Base-by-base conservation (phyloP, 1,284 basidiomycete species). In the Gymnopus androsaceus region DNA sequence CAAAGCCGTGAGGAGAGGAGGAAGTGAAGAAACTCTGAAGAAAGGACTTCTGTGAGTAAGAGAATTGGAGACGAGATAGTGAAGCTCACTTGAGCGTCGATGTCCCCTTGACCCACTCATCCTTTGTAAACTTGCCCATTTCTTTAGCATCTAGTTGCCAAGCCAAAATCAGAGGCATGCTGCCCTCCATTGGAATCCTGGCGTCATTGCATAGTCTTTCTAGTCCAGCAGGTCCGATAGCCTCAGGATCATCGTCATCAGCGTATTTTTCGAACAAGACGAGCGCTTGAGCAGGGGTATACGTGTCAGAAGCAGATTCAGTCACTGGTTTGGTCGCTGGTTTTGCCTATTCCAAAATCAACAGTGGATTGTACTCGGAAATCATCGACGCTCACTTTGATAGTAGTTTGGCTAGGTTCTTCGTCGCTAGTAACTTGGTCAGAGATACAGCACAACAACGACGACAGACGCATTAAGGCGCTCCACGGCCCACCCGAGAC, bases 91-190 rank as follows among this genome's bases (percentile, higher is more conserved):
- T 80, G 30, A 90, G 68, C 41, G 71, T 71, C 11, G 72, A 71
- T 36, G 79, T 82, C n/a, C 81, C 83, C 56, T 74, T 75, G n/a
- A 74, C 69, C 88, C 90, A 92, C 64, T 89, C 87, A 7, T 77
- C 74, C 67, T 76, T 78, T 45, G 77, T 78, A 49, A 92, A 75
- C 62, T 83, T 88, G 19, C 77, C 87, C 81, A 92, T 84, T 64
- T 90, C 87, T 58, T 77, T 75, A 7, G 85, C 78, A 48, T 78
- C 74, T 52, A 88, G 68, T 61, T 87, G 83, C 90, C 90, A 92
- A 15, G 87, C 81, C 5, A 91, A 71, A 25, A 92, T 74, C 40
- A 92, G 73, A 17, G 89, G 87, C 55, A 82, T 70, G 8, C 84
- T 75, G 30, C 88, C 87, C 25, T 90, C 90, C 66, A 92, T 69